Percentiles rank a stretch among this genome's conserved stretches.
phyloP scores from a whole-genome alignment of 805 yeast genomes.

The Kockiozyma suomiensis region DNA sequence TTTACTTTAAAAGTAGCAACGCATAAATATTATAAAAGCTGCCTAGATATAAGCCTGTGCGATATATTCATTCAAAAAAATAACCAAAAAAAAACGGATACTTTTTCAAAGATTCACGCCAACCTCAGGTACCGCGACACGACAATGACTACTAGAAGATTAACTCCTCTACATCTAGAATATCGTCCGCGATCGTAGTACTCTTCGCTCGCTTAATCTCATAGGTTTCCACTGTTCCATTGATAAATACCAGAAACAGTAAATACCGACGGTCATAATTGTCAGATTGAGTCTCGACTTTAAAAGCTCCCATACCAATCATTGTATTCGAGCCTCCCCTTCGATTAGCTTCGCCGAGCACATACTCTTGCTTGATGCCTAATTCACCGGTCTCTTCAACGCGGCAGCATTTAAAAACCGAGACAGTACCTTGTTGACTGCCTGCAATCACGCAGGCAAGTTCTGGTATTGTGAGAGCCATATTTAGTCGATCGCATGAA shows the following conservation, averaged over 20 bases:
- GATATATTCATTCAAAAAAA: background rate
- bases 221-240: constrained; percentile 25
- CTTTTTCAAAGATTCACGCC: no score
- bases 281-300: constrained; percentile 1
- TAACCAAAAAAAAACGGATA: background rate
- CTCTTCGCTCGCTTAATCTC: constrained; percentile 9
- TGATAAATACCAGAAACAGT: constrained; percentile 14
- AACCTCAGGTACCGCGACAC: no score
- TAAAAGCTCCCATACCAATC: constrained; percentile 14
- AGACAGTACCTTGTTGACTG: constrained; percentile 21
- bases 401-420: constrained; percentile 27
- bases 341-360: constrained; percentile 3
- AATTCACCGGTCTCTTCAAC: constrained; percentile 1
- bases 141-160: constrained; percentile 4
- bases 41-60: no score
- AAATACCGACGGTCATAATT: constrained; percentile 12
- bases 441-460: constrained; percentile 22
- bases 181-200: background rate
- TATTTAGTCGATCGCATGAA: constrained; percentile 17
- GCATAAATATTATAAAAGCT: no score
- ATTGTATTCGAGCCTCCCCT: constrained; percentile 2
- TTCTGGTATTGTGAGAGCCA: constrained; percentile 19
- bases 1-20: no score
- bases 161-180: constrained; percentile 9
- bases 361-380: constrained; percentile 29